These are phyloP conservation scores for Trichoderma pleuroti DNA, from an alignment of 2,329 filamentous ascomycete genomes.

Conservation along the genomic window DNA sequence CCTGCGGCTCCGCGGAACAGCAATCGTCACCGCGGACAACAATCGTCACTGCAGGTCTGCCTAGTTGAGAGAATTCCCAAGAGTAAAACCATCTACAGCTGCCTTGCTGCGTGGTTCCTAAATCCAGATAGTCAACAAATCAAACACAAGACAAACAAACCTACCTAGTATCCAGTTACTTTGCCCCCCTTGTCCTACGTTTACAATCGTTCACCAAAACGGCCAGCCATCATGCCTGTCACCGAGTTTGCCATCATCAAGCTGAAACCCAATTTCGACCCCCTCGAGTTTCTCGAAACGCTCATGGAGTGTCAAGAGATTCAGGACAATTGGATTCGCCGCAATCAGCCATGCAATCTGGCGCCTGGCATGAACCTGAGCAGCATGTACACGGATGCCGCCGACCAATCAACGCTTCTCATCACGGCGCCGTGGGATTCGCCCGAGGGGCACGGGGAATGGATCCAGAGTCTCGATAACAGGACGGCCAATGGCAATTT, in stretches of 20 bases:
- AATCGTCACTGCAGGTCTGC: constrained; percentile 8
- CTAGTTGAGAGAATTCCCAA: not conserved
- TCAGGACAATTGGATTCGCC: constrained; percentile 40
- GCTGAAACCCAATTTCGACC: constrained; percentile 29
- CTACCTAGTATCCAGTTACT: not conserved
- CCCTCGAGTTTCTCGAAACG: constrained; percentile 33
- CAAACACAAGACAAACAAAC: not conserved
- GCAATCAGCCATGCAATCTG: constrained; percentile 36
- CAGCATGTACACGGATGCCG: constrained; percentile 34
- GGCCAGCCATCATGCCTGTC: constrained; percentile 33
- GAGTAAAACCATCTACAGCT: not conserved
- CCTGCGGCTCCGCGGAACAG: not conserved
- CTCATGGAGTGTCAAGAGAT: constrained; percentile 32
- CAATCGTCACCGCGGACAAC: not conserved
- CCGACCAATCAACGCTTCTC: constrained; percentile 38
- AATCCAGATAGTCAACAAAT: not conserved
- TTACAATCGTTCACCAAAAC: not conserved
- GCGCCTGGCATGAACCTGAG: constrained; percentile 34
- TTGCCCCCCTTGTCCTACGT: not conserved
- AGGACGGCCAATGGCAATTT: constrained; percentile 34
- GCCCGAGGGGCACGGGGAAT: constrained; percentile 39
- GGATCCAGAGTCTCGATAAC: constrained; percentile 44
- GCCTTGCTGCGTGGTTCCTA: not conserved
- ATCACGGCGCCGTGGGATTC: constrained; percentile 46
- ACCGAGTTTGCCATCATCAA: constrained; percentile 40